Evolutionary conservation across 192 early-diverging fungal genomes (phyloP).

Genomic region (Thamnidium elegans): DNA sequence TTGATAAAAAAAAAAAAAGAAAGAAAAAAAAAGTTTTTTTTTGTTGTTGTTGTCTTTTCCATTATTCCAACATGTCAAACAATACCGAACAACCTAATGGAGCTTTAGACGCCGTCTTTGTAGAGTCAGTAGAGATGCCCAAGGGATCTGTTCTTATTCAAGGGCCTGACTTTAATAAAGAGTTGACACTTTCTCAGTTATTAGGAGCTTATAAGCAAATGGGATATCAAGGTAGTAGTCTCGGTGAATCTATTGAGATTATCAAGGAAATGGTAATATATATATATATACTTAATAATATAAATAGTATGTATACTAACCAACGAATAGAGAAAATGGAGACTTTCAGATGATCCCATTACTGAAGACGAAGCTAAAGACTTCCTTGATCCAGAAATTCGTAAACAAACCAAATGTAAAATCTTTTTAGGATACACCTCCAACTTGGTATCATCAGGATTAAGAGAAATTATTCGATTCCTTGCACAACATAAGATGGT

Average conservation of each 20-base stretch:
- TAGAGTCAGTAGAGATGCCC: constrained; percentile 70
- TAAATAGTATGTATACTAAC: not conserved
- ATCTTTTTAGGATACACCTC: constrained; percentile 98
- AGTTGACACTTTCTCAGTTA: constrained; percentile 71
- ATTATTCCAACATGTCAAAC: too few relatives aligned
- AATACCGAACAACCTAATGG: constrained; percentile 21
- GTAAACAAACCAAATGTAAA: constrained; percentile 81
- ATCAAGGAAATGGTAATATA: constrained; percentile 84
- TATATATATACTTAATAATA: not conserved
- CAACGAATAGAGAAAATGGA: constrained; percentile 62
- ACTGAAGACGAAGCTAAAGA: constrained; percentile 57
- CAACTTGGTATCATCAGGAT: constrained; percentile 92
- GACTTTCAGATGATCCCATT: constrained; percentile 86
- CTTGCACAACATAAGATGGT: constrained; percentile 88
- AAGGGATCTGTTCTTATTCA: constrained; percentile 59
- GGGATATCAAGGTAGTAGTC: constrained; percentile 91
- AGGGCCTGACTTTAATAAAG: constrained; percentile 94
- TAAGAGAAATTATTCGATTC: constrained; percentile 89
- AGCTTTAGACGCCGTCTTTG: constrained; percentile 61
- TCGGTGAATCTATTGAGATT: constrained; percentile 87
- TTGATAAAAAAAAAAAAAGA: too few relatives aligned
- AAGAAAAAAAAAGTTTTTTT: too few relatives aligned
- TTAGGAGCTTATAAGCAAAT: constrained; percentile 71
- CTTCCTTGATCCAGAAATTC: constrained; percentile 55
- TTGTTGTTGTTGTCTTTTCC: too few relatives aligned